Percentiles rank a stretch among this genome's conserved stretches.
These are phyloP conservation scores for Phoenix dactylifera DNA, from an alignment of 176 grass and related monocot species.

Conservation along the genomic window DNA sequence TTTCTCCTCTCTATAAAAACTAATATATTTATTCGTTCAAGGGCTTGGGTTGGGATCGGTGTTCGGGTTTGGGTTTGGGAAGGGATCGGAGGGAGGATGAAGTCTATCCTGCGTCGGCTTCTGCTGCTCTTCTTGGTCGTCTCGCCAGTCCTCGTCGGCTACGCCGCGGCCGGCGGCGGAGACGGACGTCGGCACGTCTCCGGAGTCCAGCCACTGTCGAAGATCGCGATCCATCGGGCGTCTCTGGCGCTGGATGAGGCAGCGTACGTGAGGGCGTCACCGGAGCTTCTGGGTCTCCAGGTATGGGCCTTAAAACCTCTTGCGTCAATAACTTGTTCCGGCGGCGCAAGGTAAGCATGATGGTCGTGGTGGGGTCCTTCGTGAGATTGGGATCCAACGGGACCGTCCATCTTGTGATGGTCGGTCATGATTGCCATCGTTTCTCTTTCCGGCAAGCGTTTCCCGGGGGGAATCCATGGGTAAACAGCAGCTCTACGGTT, in stretches of 20 bases:
- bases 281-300: conserved; percentile 47
- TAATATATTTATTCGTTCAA: too few relatives aligned
- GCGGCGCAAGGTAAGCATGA: background rate
- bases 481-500: too few relatives aligned
- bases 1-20: too few relatives aligned
- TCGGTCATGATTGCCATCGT: too few relatives aligned
- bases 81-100: too few relatives aligned
- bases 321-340: background rate
- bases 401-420: too few relatives aligned
- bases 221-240: conserved; percentile 53
- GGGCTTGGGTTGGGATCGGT: too few relatives aligned
- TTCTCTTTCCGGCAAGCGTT: too few relatives aligned
- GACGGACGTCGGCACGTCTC: background rate
- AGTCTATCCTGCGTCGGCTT: background rate
- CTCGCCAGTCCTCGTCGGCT: background rate
- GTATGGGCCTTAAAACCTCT: conserved; percentile 3
- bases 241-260: conserved; percentile 26
- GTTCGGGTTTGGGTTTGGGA: too few relatives aligned
- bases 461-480: too few relatives aligned
- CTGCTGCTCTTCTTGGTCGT: background rate
- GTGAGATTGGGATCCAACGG: too few relatives aligned
- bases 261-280: conserved; percentile 42
- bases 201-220: conserved; percentile 64
- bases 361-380: background rate
- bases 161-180: conserved; percentile 4